phyloP scores from a whole-genome alignment of 2,329 filamentous ascomycete genomes.

The Aspergillus nomiae region DNA sequence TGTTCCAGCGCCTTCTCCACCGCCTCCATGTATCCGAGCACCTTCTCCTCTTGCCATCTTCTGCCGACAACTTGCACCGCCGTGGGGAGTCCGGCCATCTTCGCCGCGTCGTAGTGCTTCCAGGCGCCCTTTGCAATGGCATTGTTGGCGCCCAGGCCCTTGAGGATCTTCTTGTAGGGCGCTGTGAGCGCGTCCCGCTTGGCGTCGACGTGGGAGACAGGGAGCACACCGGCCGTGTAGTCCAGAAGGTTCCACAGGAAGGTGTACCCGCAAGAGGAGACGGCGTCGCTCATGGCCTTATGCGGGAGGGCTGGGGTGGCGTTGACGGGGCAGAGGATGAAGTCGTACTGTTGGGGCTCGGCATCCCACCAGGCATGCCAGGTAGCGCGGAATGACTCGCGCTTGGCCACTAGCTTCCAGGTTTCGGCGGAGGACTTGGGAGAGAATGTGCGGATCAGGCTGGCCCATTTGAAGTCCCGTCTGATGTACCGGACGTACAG shows the following conservation, averaged over 20 bases:
- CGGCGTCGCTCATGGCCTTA: constrained; percentile 79
- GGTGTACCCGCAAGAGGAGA: constrained; percentile 87
- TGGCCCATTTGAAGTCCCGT: constrained; percentile 75
- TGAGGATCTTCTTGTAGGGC: constrained; percentile 47
- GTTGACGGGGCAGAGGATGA: constrained; percentile 81
- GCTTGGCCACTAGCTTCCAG: constrained; percentile 76
- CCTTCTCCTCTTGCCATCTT: constrained; percentile 83
- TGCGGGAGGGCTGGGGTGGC: constrained; percentile 88
- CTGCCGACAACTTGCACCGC: constrained; percentile 81
- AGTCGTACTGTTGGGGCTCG: constrained; percentile 70
- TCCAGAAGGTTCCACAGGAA: constrained; percentile 94
- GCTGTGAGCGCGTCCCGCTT: constrained; percentile 65
- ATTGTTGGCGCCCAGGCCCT: constrained; percentile 60
- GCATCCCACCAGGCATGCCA: constrained; percentile 88
- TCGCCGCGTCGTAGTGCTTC: constrained; percentile 76
- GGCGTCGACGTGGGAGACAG: constrained; percentile 78
- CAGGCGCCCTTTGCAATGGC: constrained; percentile 81
- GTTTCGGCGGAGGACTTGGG: constrained; percentile 75
- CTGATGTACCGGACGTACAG: constrained; percentile 85
- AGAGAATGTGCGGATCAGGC: constrained; percentile 71
- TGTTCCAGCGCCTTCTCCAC: constrained; percentile 72
- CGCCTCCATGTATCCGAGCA: constrained; percentile 75
- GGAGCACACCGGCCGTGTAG: constrained; percentile 79
- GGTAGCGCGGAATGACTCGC: constrained; percentile 73
- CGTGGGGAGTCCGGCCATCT: constrained; percentile 86